Base-by-base conservation (phyloP, 1,139 yeast genomes). In the Yamadazyma jaroonii region DNA sequence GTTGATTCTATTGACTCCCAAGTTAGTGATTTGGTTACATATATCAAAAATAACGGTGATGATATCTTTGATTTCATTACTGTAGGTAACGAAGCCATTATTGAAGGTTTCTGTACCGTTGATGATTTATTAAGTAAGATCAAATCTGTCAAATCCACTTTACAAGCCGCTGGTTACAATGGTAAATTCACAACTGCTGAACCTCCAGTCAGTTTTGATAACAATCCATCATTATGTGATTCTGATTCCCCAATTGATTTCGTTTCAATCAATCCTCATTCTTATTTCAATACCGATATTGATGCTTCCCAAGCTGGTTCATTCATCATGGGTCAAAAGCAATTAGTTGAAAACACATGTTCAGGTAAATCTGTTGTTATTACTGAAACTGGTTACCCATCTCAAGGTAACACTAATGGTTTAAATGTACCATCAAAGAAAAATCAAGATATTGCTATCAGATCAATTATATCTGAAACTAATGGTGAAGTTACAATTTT, bases 331-430 rank as follows among this genome's bases (percentile, higher is more conserved):
- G 74, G 77, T 22, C 94, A 88, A 62, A 65, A 79, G 43, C 58
- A 56, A 20, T 57, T 79, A 42, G 80, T 79, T 17, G 66, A 73
- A 49, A 62, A 62, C 13, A 62, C 72, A 31, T 81, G 90, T 61
- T 71, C 72, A 26, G 64, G 70, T 28, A 67, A 67, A 40, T 72
- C 76, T 21, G 67, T 72, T 25, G 59, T 72, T 29, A 76, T 83
- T 37, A 82, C 95, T 11, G 97, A 89, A 63, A 87, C 96, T 4
- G 97, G 97, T 27, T 89, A 86, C 59, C 97, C 97, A 46, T 79
- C 82, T 47, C 64, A 70, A 31, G 97, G 97, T 49, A 58, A 59
- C 42, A 64, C 71, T 39, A 80, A 86, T 54, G 96, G 96, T 40
- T 62, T 63, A 35, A 85, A 89, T 50, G 76, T 79, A 24, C 97